These are phyloP conservation scores for Wolfiporia cocos DNA, from an alignment of 1,284 basidiomycete genomes.

Conservation along the genomic window DNA sequence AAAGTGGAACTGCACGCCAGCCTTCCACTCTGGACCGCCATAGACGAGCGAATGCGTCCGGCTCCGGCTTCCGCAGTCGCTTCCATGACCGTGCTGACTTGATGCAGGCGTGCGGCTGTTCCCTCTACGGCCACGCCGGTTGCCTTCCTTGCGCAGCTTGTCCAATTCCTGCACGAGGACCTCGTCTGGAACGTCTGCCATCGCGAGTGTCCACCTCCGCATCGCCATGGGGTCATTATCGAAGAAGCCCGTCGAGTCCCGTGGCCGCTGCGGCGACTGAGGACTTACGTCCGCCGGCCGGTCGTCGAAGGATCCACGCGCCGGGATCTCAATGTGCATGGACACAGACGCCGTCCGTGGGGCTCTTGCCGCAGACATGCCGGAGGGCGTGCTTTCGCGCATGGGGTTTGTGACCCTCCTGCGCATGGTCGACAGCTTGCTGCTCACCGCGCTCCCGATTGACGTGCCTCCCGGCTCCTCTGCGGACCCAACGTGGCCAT, in stretches of 20 bases:
- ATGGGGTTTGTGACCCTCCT: constrained; percentile 1
- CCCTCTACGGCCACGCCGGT: constrained; percentile 8
- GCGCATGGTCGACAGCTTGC: constrained; percentile 3
- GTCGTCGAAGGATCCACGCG: not conserved
- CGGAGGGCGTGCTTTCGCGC: not conserved
- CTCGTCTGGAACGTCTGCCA: constrained; percentile 32
- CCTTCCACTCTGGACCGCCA: constrained; percentile 15
- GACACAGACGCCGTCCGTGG: too few species aligned
- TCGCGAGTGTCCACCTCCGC: constrained; percentile 32
- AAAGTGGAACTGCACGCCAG: constrained; percentile 19
- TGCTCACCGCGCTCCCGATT: constrained; percentile 5
- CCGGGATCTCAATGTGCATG: too few species aligned
- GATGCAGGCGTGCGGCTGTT: constrained; percentile 8
- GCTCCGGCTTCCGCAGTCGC: constrained; percentile 11
- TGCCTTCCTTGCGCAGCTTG: constrained; percentile 24
- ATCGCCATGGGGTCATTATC: constrained; percentile 14
- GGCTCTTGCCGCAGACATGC: not conserved
- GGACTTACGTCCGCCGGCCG: not conserved
- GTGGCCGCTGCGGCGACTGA: not conserved
- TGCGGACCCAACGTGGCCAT: not conserved
- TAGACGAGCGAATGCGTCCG: constrained; percentile 16
- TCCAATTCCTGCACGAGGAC: constrained; percentile 31
- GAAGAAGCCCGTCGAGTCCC: constrained; percentile 2
- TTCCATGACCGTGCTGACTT: constrained; percentile 12
- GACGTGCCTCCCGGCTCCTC: constrained; percentile 1